Base-by-base conservation (phyloP, 176 grass and related monocot genomes). In the Zizania latifolia region DNA sequence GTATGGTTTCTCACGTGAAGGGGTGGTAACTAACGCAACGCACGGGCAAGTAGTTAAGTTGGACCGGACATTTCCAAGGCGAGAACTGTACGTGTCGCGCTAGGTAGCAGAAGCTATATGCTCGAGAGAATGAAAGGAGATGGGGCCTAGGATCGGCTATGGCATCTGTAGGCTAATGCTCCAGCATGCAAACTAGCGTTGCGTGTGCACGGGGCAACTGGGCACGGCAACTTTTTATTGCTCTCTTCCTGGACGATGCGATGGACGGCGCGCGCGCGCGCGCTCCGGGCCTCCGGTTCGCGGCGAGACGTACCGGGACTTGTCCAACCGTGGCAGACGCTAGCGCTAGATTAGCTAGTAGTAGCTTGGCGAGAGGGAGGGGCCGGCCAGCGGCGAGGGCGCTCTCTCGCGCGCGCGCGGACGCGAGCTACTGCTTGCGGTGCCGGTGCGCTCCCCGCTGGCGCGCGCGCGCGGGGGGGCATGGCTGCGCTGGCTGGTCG, bases 131-230 rank as follows among this genome's bases (percentile, higher is more conserved):
- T 40, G 3, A 30, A 51, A 72, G 67, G 39, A 31, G 56, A 4
- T 31, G 60, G 27, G 28, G n/a, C 75, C 75, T 46, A 28, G 73
- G 46, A 73, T 36, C 33, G 55, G 43, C 64, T n/a, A n/a, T n/a
- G n/a, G n/a, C n/a, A n/a, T 27, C 46, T 39, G 46, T 72, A 65
- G 53, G 81, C 72, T 75, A 77, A 58, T 35, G 64, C 62, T 24
- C 53, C 61, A 58, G 62, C 62, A 37, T 83, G 80, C 81, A 30
- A 13, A 7, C 15, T 14, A 10, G 32, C 10, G 10, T 10, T 33
- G 55, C n/a, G 37, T n/a, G 66, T 11, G 44, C 39, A 30, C 4
- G 30, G 33, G 2, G n/a, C n/a, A n/a, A n/a, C n/a, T n/a, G n/a
- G n/a, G n/a, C 58, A 28, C 36, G 41, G 7, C 70, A 29, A 3